A percentile compares a stretch with the other conserved stretches of the same genome.
These are phyloP conservation scores for Fusarium paranaense DNA, from an alignment of 2,329 filamentous ascomycete genomes.

Conservation along the genomic window DNA sequence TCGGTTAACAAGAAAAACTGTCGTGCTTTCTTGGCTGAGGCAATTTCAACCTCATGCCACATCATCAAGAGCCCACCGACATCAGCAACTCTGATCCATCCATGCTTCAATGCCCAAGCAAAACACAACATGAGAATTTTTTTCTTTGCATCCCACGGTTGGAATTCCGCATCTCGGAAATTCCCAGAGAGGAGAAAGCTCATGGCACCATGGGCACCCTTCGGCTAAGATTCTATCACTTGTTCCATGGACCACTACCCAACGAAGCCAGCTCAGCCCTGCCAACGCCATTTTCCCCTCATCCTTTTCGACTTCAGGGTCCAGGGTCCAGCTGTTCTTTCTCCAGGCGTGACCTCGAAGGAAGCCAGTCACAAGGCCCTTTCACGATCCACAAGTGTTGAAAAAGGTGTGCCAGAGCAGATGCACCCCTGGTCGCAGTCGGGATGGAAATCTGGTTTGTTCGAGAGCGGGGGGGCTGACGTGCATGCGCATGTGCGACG, in stretches of 20 bases:
- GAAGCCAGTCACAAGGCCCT: background rate
- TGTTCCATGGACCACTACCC: slow-evolving; percentile 10
- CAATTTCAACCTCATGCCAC: background rate
- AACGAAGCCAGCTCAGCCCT: slow-evolving; percentile 36
- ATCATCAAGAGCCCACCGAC: background rate
- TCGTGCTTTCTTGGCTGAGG: background rate
- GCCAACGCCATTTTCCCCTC: slow-evolving; percentile 1
- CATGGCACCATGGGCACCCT: background rate
- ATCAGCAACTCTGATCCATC: background rate
- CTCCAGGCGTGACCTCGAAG: background rate
- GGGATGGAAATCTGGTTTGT: slow-evolving; percentile 41
- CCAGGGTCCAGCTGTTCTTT: slow-evolving; percentile 26
- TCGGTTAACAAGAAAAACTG: background rate
- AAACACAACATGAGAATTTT: background rate
- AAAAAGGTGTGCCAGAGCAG: background rate
- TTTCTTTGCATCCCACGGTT: background rate
- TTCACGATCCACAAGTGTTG: background rate
- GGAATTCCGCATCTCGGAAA: slow-evolving; percentile 3
- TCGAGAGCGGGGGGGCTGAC: slow-evolving; percentile 34
- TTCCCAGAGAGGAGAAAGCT: background rate
- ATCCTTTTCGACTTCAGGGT: slow-evolving; percentile 23
- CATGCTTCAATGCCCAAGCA: background rate
- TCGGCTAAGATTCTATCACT: slow-evolving; percentile 16
- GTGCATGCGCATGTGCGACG: slow-evolving; percentile 43
- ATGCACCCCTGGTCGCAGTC: slow-evolving; percentile 15